Evolutionary conservation across 768 basidiomycete genomes (phyloP), one percentile per base, ranked within the genome.

Genomic region (Austroboletus eburneus): DNA sequence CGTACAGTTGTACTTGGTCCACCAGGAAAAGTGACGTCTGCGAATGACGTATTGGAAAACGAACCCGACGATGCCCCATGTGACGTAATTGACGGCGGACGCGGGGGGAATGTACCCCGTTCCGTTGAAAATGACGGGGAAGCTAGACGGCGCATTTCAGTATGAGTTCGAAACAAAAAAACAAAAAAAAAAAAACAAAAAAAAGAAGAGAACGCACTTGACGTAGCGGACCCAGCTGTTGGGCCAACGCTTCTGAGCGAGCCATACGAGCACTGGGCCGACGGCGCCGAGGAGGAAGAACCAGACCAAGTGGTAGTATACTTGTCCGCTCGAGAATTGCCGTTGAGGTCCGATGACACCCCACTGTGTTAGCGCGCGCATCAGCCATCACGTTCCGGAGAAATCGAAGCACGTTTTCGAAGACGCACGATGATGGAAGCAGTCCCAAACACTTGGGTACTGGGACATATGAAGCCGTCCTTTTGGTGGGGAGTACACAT

Each of bases 331-430:
- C 3, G 79, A 85, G 74, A 86, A 91, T 57, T 82, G 82, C 9
- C 82, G 74, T n/a, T 72, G 72, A 23, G 89, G 90, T 9, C 89
- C 88, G 48, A 91, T 87, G 44, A 88, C 85, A 57, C 90, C 85
- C 82, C 81, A 88, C 60, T 61, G 27, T 17, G 32, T 33, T 4
- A 23, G 0, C 8, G 9, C 4, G n/a, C n/a, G n/a, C n/a, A n/a
- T n/a, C n/a, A n/a, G n/a, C n/a, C n/a, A n/a, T n/a, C n/a, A n/a
- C n/a, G n/a, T n/a, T n/a, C n/a, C n/a, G n/a, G n/a, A n/a, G n/a
- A n/a, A n/a, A n/a, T n/a, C n/a, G n/a, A n/a, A n/a, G n/a, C n/a
- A n/a, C n/a, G n/a, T n/a, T n/a, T n/a, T 39, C 27, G 6, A 16
- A 18, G 39, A 72, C 74, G 41, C 64, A 85, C 85, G 22, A 69